These are phyloP conservation scores for Tubosaeta brunneosetosa DNA, from an alignment of 768 basidiomycete genomes.

Conservation along the genomic window DNA sequence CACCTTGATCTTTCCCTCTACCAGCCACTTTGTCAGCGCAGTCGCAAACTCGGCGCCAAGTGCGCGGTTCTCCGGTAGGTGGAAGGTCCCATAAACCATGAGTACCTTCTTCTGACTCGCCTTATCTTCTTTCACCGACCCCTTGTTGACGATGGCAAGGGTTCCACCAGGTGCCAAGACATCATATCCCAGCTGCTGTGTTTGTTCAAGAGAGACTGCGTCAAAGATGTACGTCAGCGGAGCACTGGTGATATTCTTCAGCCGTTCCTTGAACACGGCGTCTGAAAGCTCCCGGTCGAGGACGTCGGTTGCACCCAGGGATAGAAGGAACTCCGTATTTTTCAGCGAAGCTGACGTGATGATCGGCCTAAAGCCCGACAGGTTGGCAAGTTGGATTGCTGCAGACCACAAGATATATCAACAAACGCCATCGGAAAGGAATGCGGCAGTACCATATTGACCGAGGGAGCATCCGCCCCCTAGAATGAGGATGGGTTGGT, in stretches of 20 bases:
- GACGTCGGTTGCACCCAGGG: constrained; percentile 35
- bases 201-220: constrained; percentile 26
- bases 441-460: constrained; percentile 28
- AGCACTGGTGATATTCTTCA: background rate
- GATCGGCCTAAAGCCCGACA: constrained; percentile 33
- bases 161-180: constrained; percentile 28
- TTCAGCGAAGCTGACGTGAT: constrained; percentile 35
- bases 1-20: constrained; percentile 18
- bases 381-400: constrained; percentile 31
- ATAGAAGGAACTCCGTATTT: constrained; percentile 26
- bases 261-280: constrained; percentile 5
- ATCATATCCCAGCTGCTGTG: constrained; percentile 29
- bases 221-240: constrained; percentile 20
- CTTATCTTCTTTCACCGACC: background rate
- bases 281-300: constrained; percentile 26
- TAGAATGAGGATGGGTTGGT: constrained; percentile 30
- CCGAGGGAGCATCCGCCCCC: constrained; percentile 38
- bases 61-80: constrained; percentile 1
- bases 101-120: background rate
- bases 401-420: background rate
- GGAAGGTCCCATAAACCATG: constrained; percentile 9
- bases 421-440: no score
- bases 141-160: constrained; percentile 14
- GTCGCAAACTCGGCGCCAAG: constrained; percentile 13
- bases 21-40: constrained; percentile 15